Evolutionary conservation across 2,329 filamentous ascomycete species (phyloP), one percentile per base, ranked within the genome.

Genomic region (Aphanocladium album): DNA sequence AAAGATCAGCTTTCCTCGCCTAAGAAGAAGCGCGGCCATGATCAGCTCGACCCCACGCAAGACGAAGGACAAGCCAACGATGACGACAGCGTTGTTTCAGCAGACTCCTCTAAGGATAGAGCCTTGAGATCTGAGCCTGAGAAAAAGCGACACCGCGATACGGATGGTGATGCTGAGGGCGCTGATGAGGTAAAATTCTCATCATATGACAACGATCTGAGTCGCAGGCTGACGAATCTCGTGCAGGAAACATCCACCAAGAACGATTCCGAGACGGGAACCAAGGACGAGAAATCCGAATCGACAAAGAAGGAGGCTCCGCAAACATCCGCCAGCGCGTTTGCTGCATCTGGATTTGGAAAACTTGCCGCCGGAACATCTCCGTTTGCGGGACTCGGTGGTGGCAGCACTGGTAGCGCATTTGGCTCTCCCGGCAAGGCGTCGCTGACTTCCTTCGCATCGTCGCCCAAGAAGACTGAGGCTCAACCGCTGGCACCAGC

Each of bases 271-370:
- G 47, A 55, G 35, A 47, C 27, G 16, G 23, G 37, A 7, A 47
- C 19, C 6, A 30, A 27, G 46, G 27, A 61, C 9, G 35, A 46
- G 1, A 39, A 46, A 43, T 57, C 62, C 60, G 64, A 68, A 51
- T n/a, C 61, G 17, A 59, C 60, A 50, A 70, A 69, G 51, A 64
- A 72, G 60, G 67, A 70, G 54, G 47, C 65, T 69, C 50, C 41
- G 30, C 50, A 72, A 56, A 82, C 84, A 19, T 85, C 88, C 7
- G 63, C 79, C 14, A 83, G 83, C 11, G 84, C 87, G 6, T 92
- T 92, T 71, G 84, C 85, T 23, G 80, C 79, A 52, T 92, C 89
- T 3, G 84, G 82, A 19, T 86, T 92, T 68, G 83, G 87, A 57
- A 85, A 87, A 57, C 83, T 91, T 60, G 81, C 87, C 8, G 76